These are phyloP conservation scores for Diospyros kaki DNA, from an alignment of 148 eudicot species.

Conservation along the genomic window DNA sequence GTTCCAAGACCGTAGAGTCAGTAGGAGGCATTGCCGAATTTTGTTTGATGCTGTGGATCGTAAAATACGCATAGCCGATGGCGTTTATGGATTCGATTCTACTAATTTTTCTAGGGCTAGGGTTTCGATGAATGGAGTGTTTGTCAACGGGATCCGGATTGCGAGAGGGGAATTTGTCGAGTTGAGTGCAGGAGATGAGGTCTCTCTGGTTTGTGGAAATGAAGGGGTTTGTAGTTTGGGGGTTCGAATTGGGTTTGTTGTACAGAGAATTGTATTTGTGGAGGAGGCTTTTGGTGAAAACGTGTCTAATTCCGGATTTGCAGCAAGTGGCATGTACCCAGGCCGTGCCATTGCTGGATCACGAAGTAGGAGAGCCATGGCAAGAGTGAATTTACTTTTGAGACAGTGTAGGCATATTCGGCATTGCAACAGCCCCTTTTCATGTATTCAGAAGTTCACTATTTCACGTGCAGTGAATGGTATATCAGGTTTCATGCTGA, in stretches of 20 bases:
- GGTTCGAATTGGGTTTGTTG: constrained; percentile 56
- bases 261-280: constrained; percentile 42
- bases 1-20: constrained; percentile 53
- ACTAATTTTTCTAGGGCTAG: constrained; percentile 30
- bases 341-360: constrained; percentile 8
- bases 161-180: constrained; percentile 41
- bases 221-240: constrained; percentile 31
- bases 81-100: constrained; percentile 26
- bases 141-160: constrained; percentile 67
- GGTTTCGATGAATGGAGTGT: constrained; percentile 70
- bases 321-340: constrained; percentile 17
- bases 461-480: constrained; percentile 14
- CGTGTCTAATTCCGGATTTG: constrained; percentile 14
- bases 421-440: constrained; percentile 53
- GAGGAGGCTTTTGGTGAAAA: constrained; percentile 53
- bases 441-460: constrained; percentile 33
- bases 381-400: constrained; percentile 38
- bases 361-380: constrained; percentile 27
- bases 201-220: constrained; percentile 50
- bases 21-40: constrained; percentile 69
- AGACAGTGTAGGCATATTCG: constrained; percentile 53
- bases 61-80: constrained; percentile 58
- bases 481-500: constrained; percentile 14
- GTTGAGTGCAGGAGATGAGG: constrained; percentile 63
- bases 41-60: constrained; percentile 44